phyloP scores from a whole-genome alignment of 2,329 filamentous ascomycete genomes.

The Pyricularia grisea region DNA sequence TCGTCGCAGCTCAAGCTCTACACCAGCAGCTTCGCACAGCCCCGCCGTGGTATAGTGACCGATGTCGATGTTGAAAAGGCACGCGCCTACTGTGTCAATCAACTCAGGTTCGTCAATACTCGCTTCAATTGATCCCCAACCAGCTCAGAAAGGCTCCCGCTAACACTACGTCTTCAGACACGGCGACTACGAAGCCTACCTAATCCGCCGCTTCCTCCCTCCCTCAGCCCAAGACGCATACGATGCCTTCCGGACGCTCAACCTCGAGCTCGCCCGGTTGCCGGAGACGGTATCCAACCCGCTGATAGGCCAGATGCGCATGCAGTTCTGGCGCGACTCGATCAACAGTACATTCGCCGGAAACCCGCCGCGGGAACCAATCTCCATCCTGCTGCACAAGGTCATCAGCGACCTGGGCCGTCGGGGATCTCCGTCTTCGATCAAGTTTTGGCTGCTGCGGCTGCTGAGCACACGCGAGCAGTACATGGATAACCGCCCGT shows the following conservation, averaged over 20 bases:
- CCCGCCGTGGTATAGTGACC: slow-evolving; percentile 33
- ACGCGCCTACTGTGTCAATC: slow-evolving; percentile 42
- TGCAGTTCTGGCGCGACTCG: slow-evolving; percentile 92
- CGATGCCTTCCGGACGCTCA: slow-evolving; percentile 82
- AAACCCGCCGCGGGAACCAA: slow-evolving; percentile 78
- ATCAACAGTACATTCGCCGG: slow-evolving; percentile 69
- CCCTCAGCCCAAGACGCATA: slow-evolving; percentile 69
- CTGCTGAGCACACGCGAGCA: slow-evolving; percentile 75
- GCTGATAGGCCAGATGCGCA: slow-evolving; percentile 78
- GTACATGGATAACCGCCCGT: slow-evolving; percentile 76
- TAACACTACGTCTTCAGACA: slow-evolving; percentile 41
- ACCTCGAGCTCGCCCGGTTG: slow-evolving; percentile 82
- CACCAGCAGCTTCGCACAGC: neutral
- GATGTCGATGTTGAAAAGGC: slow-evolving; percentile 43
- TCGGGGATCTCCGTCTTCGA: slow-evolving; percentile 32
- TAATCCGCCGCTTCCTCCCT: slow-evolving; percentile 79
- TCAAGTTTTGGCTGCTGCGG: slow-evolving; percentile 66
- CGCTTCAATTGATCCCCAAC: slow-evolving; percentile 2
- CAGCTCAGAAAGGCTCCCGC: neutral
- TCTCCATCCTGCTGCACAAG: slow-evolving; percentile 72
- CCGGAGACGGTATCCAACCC: slow-evolving; percentile 83
- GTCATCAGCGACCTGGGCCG: slow-evolving; percentile 55
- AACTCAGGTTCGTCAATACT: slow-evolving; percentile 32
- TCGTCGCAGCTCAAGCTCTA: neutral
- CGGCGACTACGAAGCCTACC: slow-evolving; percentile 81